Base-by-base conservation (phyloP, 305 asterid genomes). In the Fraxinus dipetala region DNA sequence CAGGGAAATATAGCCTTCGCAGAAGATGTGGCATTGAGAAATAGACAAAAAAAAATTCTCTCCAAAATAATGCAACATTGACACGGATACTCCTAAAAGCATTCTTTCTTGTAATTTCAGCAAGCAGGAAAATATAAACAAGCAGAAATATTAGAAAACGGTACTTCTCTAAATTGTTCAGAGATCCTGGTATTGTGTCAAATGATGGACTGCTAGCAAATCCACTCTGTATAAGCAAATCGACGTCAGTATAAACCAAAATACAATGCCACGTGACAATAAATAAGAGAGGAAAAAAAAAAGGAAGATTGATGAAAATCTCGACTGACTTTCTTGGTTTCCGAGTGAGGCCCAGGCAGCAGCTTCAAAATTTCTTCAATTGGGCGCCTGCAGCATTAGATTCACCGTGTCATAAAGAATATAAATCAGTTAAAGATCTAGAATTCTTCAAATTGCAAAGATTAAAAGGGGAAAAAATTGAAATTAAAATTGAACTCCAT, bases 261-360 rank as follows among this genome's bases (percentile, higher is more conserved):
- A 67, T 6, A 67, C 24, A 67, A 28, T 28, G 20, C 38, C 38
- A 67, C 40, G 59, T 63, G 59, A 84, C 11, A 34, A 32, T 8
- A 45, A 67, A 79, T 78, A 75, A 20, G 36, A 13, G 22, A 70
- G n/a, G 13, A 38, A 14, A 2, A 83, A 78, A 43, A 67, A 72
- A 18, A 20, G 48, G 75, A 56, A 65, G 82, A 24, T 54, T 80
- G 67, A 51, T 40, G 38, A 59, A 80, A 78, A 36, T 81, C 74
- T 54, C 75, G 18, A 87, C 93, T 59, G 48, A 95, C 99, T 90
- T 91, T 93, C 94, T 93, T 96, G 85, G 81, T 79, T 85, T 96
- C 99, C 30, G 94, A 84, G 86, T 96, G 99, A 81, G 98, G 97
- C 73, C 98, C 99, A 20, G 99, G 99, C 83, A 96, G 92, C 86